Evolutionary conservation across 176 grass and related monocot species (phyloP), one percentile per base, ranked within the genome.

Genomic region (Neostapfia colusana): DNA sequence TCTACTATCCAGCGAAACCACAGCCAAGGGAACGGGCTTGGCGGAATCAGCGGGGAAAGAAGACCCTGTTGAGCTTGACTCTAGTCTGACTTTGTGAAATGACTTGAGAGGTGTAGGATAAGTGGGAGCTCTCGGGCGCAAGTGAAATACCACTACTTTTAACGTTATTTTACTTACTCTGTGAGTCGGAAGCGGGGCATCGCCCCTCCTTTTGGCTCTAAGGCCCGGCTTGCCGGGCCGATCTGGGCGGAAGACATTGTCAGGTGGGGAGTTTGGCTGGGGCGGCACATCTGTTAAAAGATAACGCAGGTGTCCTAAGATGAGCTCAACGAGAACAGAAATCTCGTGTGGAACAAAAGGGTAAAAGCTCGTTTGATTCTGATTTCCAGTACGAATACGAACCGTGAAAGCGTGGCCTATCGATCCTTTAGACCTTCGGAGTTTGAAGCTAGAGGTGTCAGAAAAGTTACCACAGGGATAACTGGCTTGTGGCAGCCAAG

Each of bases 121-220:
- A 70, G 67, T 70, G 44, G 67, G 67, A 70, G 44, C 44, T 16
- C 6, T 34, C 3, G 36, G 85, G 70, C 36, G 46, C 79, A 84
- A 87, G 80, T 91, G 81, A 91, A 91, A 91, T 91, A 87, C 81
- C 81, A 84, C 88, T 90, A 91, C 85, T 87, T 85, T 91, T 84
- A 91, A 82, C 72, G 72, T 87, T 91, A 84, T 91, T 91, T 91
- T 87, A 91, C 89, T 87, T 91, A 87, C 87, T 91, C 70, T 57
- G 65, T 74, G 56, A 18, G 69, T 73, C 59, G 36, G 79, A 74
- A 83, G 68, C 57, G 79, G 57, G 78, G 75, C 67, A 41, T 86
- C 8, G 51, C 51, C 51, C 51, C 51, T 55, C 50, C 31, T 31
- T 31, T 31, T 31, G 31, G 31, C 31, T 31, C 31, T 3, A 31